A percentile compares a stretch with the other conserved stretches of the same genome.
Evolutionary conservation across 2,329 filamentous ascomycete species (phyloP).

Genomic region (Colletotrichum sansevieriae): DNA sequence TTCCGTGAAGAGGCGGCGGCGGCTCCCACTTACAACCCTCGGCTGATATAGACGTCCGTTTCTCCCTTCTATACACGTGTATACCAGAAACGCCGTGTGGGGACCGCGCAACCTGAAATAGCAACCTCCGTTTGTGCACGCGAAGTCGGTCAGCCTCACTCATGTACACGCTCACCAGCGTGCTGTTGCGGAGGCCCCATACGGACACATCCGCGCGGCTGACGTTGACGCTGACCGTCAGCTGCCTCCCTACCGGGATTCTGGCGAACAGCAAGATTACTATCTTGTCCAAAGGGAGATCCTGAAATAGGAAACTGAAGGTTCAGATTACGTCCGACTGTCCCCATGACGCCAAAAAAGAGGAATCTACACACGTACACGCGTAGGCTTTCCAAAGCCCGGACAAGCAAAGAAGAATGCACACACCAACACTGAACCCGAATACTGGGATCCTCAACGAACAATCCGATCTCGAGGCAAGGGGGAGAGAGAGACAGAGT

Average conservation of each 20-base stretch:
- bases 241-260: background rate
- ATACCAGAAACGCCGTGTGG: background rate
- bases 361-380: no score
- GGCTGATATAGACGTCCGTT: no score
- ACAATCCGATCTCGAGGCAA: background rate
- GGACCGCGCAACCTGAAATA: background rate
- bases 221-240: slow-evolving; percentile 2
- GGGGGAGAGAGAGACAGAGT: no score
- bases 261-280: no score
- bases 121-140: background rate
- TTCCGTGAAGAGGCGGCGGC: no score
- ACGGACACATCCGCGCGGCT: slow-evolving; percentile 16
- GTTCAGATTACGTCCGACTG: background rate
- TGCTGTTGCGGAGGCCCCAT: no score
- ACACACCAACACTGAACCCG: background rate
- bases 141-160: background rate
- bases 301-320: background rate
- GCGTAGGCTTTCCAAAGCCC: no score
- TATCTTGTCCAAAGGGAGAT: no score
- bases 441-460: background rate
- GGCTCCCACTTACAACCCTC: no score
- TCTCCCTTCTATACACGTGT: background rate
- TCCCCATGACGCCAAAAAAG: no score
- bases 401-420: background rate
- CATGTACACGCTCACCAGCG: no score